phyloP scores from a whole-genome alignment of 441 rosid species.

The Daphne laureola region DNA sequence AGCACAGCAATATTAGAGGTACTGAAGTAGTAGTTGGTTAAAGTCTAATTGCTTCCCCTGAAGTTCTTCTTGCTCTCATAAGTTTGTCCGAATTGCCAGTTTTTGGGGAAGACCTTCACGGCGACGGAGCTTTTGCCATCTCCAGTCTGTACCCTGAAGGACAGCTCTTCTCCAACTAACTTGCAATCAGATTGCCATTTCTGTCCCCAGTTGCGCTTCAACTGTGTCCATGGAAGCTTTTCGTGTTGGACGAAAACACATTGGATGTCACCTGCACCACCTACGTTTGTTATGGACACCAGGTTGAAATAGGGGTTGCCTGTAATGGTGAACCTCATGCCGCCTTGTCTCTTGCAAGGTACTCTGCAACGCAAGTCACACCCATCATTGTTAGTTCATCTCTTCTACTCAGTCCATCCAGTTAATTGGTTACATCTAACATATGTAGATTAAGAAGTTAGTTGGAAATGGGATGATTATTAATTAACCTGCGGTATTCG shows the following conservation, averaged over 20 bases:
- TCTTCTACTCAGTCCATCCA: no score
- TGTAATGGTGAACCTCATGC: constrained; percentile 33
- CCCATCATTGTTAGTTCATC: not conserved
- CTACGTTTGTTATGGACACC: constrained; percentile 38
- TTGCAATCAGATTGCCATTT: constrained; percentile 31
- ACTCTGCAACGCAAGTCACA: constrained; percentile 25
- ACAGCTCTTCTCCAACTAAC: constrained; percentile 32
- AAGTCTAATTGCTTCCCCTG: constrained; percentile 14
- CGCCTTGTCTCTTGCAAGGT: constrained; percentile 48
- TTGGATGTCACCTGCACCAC: constrained; percentile 41
- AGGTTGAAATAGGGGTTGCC: constrained; percentile 45
- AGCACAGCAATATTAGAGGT: no score
- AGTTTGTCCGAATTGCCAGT: constrained; percentile 47
- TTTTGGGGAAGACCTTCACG: constrained; percentile 28
- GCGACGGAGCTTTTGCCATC: constrained; percentile 35
- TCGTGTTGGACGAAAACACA: constrained; percentile 28
- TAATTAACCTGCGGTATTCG: constrained; percentile 35
- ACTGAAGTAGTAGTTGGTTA: not conserved
- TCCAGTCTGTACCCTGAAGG: constrained; percentile 33
- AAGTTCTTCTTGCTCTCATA: constrained; percentile 40
- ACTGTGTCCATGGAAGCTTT: constrained; percentile 31
- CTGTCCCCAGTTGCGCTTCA: constrained; percentile 42
- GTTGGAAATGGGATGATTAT: no score
- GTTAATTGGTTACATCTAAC: not conserved
- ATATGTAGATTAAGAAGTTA: not conserved